These are phyloP conservation scores for Smallanthus sonchifolius DNA, from an alignment of 129 eudicot genomes.

Conservation along the genomic window DNA sequence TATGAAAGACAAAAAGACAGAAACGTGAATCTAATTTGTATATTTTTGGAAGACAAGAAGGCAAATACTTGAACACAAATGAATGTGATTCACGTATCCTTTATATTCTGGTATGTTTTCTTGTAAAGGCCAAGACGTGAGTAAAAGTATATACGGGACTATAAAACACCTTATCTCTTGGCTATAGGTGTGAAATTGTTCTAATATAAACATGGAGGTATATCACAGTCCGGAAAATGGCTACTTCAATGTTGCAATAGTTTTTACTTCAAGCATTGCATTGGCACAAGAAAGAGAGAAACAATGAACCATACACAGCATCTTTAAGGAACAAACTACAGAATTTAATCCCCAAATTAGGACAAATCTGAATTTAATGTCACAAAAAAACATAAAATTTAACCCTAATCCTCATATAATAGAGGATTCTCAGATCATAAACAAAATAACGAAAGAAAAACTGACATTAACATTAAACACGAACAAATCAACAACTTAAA, in stretches of 20 bases:
- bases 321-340: background rate
- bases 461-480: background rate
- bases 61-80: background rate
- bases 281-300: background rate
- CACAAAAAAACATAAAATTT: background rate
- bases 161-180: no score
- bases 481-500: background rate
- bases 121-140: background rate
- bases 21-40: background rate
- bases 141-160: no score
- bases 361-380: background rate
- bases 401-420: background rate
- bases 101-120: background rate
- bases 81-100: background rate
- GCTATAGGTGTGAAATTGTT: no score
- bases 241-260: background rate
- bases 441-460: background rate
- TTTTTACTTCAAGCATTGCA: background rate
- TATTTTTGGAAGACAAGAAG: background rate
- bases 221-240: background rate
- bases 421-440: background rate
- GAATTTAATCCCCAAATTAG: background rate
- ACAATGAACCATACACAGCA: background rate
- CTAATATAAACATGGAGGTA: no score
- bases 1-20: background rate